A percentile compares a stretch with the other conserved stretches of the same genome.
Conservation (phyloP, 805 yeast genomes). For the Saturnispora sekii region DNA sequence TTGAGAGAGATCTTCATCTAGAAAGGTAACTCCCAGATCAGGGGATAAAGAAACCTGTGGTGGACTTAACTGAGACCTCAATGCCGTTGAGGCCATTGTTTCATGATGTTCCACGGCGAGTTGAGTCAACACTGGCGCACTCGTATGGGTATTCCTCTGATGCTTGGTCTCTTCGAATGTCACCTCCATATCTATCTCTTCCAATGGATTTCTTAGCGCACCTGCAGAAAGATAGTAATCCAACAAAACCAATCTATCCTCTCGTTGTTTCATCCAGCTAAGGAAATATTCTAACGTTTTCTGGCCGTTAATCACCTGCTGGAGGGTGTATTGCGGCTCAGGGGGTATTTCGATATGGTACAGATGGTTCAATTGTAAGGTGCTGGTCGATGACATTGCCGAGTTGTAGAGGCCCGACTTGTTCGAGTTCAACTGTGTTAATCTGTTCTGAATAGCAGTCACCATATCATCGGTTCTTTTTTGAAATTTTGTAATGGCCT, state of each 20-base stretch:
- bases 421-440: neutral
- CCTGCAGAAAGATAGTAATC: conserved; percentile 64
- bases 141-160: neutral
- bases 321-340: conserved; percentile 3
- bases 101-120: neutral
- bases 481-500: conserved; percentile 7
- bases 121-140: neutral
- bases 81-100: neutral
- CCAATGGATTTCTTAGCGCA: conserved; percentile 62
- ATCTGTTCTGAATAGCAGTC: neutral
- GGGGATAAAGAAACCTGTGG: conserved; percentile 12
- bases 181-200: conserved; percentile 19
- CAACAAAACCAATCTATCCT: conserved; percentile 33
- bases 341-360: neutral
- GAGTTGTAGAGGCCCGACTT: neutral
- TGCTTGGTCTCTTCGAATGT: conserved; percentile 11
- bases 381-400: neutral
- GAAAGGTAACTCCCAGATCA: conserved; percentile 9
- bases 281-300: conserved; percentile 33
- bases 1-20: conserved; percentile 28
- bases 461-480: conserved; percentile 5
- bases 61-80: neutral
- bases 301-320: conserved; percentile 6
- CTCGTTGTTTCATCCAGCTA: conserved; percentile 46
- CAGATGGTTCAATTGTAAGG: neutral